A percentile compares a stretch with the other conserved stretches of the same genome.
Conservation (phyloP, 805 yeast genomes). For the Candida sithepensis region DNA sequence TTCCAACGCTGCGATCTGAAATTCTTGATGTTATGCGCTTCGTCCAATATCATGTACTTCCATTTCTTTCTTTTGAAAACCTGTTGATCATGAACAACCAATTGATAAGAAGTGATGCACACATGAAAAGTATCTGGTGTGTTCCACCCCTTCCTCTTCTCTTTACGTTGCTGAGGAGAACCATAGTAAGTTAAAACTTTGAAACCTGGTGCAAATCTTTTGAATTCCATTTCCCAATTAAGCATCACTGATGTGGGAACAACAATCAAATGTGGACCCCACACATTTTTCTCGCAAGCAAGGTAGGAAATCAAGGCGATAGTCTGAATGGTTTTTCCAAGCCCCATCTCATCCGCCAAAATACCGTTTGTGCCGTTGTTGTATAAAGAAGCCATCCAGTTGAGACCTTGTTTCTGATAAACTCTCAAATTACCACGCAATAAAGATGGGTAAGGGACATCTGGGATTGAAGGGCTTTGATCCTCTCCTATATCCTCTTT, state of each 20-base stretch:
- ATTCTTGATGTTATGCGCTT: slow-evolving; percentile 96
- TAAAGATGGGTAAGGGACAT: slow-evolving; percentile 74
- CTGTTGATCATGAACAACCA: slow-evolving; percentile 96
- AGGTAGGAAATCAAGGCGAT: slow-evolving; percentile 80
- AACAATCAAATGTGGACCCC: slow-evolving; percentile 98
- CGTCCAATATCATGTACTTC: slow-evolving; percentile 96
- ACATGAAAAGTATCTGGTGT: slow-evolving; percentile 94
- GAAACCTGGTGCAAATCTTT: slow-evolving; percentile 96
- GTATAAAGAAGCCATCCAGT: slow-evolving; percentile 94
- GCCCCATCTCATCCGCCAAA: slow-evolving; percentile 98
- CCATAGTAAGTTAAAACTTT: slow-evolving; percentile 95
- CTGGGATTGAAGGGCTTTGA: slow-evolving; percentile 41
- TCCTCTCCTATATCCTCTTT: slow-evolving; percentile 23
- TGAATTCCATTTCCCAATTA: slow-evolving; percentile 99
- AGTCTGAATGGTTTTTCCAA: slow-evolving; percentile 96
- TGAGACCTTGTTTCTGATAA: slow-evolving; percentile 93
- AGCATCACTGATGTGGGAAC: slow-evolving; percentile 97
- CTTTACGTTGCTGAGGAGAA: slow-evolving; percentile 93
- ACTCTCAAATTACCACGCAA: slow-evolving; percentile 81
- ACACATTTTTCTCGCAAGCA: slow-evolving; percentile 88
- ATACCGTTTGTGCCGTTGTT: slow-evolving; percentile 94
- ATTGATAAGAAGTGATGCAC: slow-evolving; percentile 93
- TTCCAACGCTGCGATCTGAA: slow-evolving; percentile 97
- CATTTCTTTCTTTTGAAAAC: slow-evolving; percentile 89
- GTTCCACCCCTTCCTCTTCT: slow-evolving; percentile 96